Evolutionary conservation across 106 monocot genomes (phyloP), one percentile per base, ranked within the genome.

Genomic region (Dioscorea alata): DNA sequence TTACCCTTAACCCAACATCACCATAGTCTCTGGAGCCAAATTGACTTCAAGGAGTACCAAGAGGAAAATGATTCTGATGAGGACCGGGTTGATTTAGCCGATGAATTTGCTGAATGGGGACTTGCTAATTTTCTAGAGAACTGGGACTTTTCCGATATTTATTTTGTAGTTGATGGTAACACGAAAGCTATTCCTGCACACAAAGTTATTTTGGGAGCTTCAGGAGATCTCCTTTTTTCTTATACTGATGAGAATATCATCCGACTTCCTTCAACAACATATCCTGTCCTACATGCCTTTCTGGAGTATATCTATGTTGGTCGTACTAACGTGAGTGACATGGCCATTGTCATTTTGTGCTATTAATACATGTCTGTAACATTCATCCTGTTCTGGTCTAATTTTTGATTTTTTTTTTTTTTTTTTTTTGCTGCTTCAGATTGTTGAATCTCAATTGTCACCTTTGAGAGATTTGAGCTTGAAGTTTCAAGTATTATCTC

Each of bases 221-320:
- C 75, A 48, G 91, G 96, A 19, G 71, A 81, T 48, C 88, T 92
- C 75, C 59, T 67, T 52, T 75, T 71, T 50, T 49, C 23, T 57
- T 78, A 69, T 28, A 58, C 68, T 35, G 71, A 65, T 54, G 77
- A 74, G 61, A 66, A 71, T 63, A 63, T 72, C 24, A 76, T 96
- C 54, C 49, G 67, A 15, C 86, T 96, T 72, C 86, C 92, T 74
- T 84, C 73, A 20, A 74, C 76, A 18, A 64, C 79, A 33, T 92
- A 96, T 79, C 56, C 66, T 65, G 78, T 84, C 63, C 76, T 96
- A 1, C 86, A 78, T 76, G 83, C 96, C 48, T 78, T 91, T 74
- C 73, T 96, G 52, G 84, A 96, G 73, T 96, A 80, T 53, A 81
- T 96, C 24, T 96, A 96, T 75, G 79, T 78, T 60, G 89, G 96